Evolutionary conservation across 176 grass and related monocot genomes (phyloP).

Genomic region (Pharus latifolius): DNA sequence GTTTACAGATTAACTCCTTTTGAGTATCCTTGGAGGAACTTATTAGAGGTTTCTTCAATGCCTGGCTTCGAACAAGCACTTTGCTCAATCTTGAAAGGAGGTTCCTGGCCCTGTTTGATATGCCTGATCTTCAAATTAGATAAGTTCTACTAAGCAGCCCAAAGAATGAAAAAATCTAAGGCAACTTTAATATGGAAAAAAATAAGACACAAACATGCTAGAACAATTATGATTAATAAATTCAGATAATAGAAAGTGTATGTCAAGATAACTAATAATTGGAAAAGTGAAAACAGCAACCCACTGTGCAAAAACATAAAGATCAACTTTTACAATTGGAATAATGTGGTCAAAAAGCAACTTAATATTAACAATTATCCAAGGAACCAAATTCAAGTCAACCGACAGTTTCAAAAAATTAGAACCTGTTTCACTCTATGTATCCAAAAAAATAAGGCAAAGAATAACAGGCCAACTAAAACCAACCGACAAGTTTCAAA

Average conservation of each 20-base stretch:
- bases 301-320: neutral
- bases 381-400: no score
- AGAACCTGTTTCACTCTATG: no score
- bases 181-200: neutral
- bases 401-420: no score
- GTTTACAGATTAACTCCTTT: conserved; percentile 58
- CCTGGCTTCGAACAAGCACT: conserved; percentile 59
- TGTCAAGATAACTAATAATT: neutral
- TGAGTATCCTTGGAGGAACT: conserved; percentile 15
- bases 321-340: no score
- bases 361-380: no score
- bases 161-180: neutral
- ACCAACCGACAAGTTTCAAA: no score
- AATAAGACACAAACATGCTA: neutral
- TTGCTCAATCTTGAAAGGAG: conserved; percentile 94
- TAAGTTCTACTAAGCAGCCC: conserved; percentile 33
- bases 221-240: neutral
- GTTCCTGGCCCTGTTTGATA: conserved; percentile 76
- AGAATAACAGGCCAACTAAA: no score
- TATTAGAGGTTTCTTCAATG: conserved; percentile 53
- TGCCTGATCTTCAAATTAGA: conserved; percentile 89
- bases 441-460: no score
- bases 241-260: neutral
- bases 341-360: no score
- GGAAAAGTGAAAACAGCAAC: neutral